Evolutionary conservation across 2,329 filamentous ascomycete species (phyloP).

Genomic region (Ophiostoma populinum): DNA sequence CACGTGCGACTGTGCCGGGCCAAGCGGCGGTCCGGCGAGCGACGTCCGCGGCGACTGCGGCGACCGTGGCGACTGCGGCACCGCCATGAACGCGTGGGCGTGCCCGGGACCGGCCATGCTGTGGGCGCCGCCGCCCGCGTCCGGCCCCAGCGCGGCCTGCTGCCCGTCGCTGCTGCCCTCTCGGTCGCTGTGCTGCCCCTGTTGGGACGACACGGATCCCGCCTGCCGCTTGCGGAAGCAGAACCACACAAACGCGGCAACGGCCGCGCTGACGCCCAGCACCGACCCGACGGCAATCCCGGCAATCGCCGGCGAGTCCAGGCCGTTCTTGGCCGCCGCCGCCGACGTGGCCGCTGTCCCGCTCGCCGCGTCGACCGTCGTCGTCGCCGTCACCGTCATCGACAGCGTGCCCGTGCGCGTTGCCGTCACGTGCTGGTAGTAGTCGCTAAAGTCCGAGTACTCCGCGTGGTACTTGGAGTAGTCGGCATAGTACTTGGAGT

Average conservation of each 20-base stretch:
- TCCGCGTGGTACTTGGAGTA: not conserved
- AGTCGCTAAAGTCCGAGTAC: not conserved
- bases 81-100: too few species aligned
- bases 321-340: not conserved
- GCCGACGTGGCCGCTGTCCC: not conserved
- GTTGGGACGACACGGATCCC: not conserved
- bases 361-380: not conserved
- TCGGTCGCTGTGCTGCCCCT: not conserved
- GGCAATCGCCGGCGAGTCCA: slow-evolving; percentile 2
- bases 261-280: not conserved
- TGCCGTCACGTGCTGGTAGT: not conserved
- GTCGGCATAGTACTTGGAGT: not conserved
- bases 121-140: too few species aligned
- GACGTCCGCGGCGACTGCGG: too few species aligned
- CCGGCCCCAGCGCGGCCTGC: not conserved
- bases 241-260: slow-evolving; percentile 1
- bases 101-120: too few species aligned
- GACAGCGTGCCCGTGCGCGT: not conserved
- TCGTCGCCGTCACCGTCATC: not conserved
- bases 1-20: too few species aligned
- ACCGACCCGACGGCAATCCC: slow-evolving; percentile 5
- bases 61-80: too few species aligned
- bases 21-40: too few species aligned
- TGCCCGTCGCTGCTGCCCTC: not conserved
- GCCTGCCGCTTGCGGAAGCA: not conserved